A percentile compares a stretch with the other conserved stretches of the same genome.
Conservation (phyloP, 164 flowering plant genomes). For the Chloranthus sessilifolius region DNA sequence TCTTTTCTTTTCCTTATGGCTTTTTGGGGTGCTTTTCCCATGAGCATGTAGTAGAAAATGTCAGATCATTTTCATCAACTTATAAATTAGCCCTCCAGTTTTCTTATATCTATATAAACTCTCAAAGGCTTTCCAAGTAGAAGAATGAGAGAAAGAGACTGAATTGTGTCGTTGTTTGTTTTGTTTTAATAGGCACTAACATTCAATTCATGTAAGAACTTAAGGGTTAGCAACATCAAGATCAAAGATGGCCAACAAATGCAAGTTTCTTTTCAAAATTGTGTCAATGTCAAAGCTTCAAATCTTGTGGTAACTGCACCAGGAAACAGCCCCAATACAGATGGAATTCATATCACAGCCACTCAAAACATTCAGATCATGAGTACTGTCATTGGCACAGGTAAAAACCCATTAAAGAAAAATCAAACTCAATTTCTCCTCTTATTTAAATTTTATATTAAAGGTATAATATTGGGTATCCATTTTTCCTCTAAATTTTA, state of each 20-base stretch:
- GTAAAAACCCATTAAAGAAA: conserved; percentile 31
- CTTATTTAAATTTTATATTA: too few species aligned
- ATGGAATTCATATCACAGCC: conserved; percentile 38
- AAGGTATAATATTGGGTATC: too few species aligned
- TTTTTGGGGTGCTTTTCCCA: too few species aligned
- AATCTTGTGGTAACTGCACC: conserved; percentile 12
- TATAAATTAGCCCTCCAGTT: background rate
- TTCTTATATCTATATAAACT: too few species aligned
- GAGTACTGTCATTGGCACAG: conserved; percentile 46
- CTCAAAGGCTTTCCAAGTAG: too few species aligned
- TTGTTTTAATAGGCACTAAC: conserved; percentile 52
- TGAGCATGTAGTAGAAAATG: too few species aligned
- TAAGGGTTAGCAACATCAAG: conserved; percentile 37
- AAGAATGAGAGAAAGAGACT: too few species aligned
- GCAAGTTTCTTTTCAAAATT: conserved; percentile 48
- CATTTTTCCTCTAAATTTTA: too few species aligned
- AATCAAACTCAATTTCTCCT: background rate
- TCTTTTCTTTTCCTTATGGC: too few species aligned
- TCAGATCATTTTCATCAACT: too few species aligned
- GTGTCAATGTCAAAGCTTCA: conserved; percentile 15
- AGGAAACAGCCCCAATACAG: conserved; percentile 13
- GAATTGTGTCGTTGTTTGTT: background rate
- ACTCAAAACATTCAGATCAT: conserved; percentile 37
- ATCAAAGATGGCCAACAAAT: conserved; percentile 67
- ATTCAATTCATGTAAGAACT: conserved; percentile 47